phyloP scores from a whole-genome alignment of 1,284 basidiomycete genomes.

The Malassezia slooffiae region DNA sequence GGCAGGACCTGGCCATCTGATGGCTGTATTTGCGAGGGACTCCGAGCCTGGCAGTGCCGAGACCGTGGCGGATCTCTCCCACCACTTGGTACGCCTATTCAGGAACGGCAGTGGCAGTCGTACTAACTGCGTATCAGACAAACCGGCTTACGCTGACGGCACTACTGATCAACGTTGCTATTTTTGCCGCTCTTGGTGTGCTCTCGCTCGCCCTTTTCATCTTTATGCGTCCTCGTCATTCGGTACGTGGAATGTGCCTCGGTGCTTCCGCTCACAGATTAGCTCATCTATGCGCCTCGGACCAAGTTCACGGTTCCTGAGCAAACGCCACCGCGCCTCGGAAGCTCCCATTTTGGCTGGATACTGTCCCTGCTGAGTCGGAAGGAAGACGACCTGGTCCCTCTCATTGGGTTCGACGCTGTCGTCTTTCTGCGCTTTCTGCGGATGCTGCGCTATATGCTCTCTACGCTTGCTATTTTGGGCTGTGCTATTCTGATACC shows the following conservation, averaged over 20 bases:
- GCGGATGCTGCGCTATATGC: constrained; percentile 60
- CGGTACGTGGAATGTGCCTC: constrained; percentile 1
- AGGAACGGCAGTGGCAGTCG: too few relatives aligned
- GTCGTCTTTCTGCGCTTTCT: constrained; percentile 83
- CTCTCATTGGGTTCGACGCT: constrained; percentile 81
- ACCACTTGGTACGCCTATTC: too few relatives aligned
- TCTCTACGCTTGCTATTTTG: constrained; percentile 47
- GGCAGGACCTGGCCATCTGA: too few relatives aligned
- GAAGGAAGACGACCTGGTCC: constrained; percentile 74
- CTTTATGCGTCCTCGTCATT: constrained; percentile 37
- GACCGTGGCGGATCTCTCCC: too few relatives aligned
- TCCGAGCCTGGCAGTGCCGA: too few relatives aligned
- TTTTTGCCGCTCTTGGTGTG: constrained; percentile 23
- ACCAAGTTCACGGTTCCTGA: constrained; percentile 70
- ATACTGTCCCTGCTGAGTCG: constrained; percentile 70
- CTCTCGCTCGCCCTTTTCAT: constrained; percentile 33
- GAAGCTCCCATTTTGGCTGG: constrained; percentile 49
- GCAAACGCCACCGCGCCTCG: constrained; percentile 64
- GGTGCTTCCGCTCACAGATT: constrained; percentile 1
- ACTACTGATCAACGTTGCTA: constrained; percentile 24
- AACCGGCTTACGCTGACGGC: background rate
- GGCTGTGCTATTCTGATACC: constrained; percentile 68
- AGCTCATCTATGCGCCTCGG: constrained; percentile 73
- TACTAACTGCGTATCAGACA: too few relatives aligned
- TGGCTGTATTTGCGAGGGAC: too few relatives aligned